phyloP scores from a whole-genome alignment of 441 rosid species.

The Metrosideros polymorpha region DNA sequence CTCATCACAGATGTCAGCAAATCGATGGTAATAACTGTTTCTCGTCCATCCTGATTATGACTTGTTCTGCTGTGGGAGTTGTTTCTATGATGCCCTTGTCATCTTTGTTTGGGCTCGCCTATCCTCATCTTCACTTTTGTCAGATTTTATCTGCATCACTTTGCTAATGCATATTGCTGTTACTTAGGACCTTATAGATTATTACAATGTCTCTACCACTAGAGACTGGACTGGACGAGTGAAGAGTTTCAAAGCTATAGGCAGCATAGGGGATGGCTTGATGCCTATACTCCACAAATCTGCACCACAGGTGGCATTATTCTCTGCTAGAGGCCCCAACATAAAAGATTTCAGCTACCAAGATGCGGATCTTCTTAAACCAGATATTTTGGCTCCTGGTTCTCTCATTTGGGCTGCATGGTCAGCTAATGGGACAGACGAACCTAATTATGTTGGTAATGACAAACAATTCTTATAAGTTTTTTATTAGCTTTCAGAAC shows the following conservation, averaged over 20 bases:
- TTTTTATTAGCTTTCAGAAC: neutral
- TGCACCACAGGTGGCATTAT: slow-evolving; percentile 94
- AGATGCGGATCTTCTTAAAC: slow-evolving; percentile 99
- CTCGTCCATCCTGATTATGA: neutral
- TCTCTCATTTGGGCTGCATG: slow-evolving; percentile 98
- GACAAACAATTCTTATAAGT: neutral
- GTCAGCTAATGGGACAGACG: slow-evolving; percentile 97
- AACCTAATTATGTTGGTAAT: slow-evolving; percentile 80
- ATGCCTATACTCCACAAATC: slow-evolving; percentile 92
- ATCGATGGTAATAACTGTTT: slow-evolving; percentile 53
- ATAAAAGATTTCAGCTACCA: slow-evolving; percentile 84
- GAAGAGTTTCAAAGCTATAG: slow-evolving; percentile 69
- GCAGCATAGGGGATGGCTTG: slow-evolving; percentile 92
- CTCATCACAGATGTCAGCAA: slow-evolving; percentile 71
- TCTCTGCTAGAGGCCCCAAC: slow-evolving; percentile 97
- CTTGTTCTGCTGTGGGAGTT: neutral
- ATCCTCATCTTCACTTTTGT: neutral
- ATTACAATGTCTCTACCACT: slow-evolving; percentile 76
- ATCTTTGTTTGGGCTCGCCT: neutral
- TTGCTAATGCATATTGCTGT: neutral
- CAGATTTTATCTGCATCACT: neutral
- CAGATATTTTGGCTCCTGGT: slow-evolving; percentile 97
- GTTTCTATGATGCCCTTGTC: neutral
- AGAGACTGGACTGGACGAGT: slow-evolving; percentile 98
- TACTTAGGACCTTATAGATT: slow-evolving; percentile 82